Evolutionary conservation across 2,329 filamentous ascomycete genomes (phyloP), one percentile per base, ranked within the genome.

Genomic region (Fusarium acutatum): DNA sequence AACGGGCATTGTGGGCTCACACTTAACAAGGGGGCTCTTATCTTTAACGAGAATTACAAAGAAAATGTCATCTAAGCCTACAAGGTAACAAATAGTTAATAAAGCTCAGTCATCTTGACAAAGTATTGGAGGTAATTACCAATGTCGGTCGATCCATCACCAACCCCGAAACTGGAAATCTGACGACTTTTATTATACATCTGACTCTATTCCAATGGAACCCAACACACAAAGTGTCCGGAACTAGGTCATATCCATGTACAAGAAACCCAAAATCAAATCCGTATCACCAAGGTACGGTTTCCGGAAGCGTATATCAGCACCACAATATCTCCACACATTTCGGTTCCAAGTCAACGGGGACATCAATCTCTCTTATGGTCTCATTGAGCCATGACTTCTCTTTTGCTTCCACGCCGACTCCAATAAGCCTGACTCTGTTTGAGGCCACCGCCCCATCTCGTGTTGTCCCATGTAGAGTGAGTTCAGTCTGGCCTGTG

Each of bases 371-470:
- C 34, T 76, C 74, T 64, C 64, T 72, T 35, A 81, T 71, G n/a
- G 79, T 75, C 34, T 80, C 71, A 35, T 72, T 66, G 69, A 76
- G 75, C 80, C 80, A 81, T 40, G 78, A 79, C 35, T 54, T 61
- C 17, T 73, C 68, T 43, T 60, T 63, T 20, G 69, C 73, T 46
- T 77, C 72, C 49, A 74, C 73, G 47, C 72, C 75, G 22, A 74
- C 61, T 28, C 80, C 80, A 35, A 78, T 69, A 49, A 81, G 35
- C 32, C 73, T 76, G 28, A 69, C 64, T 67, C 62, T 79, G 28
- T 71, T 57, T 20, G 71, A 70, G n/a, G 69, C 56, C 37, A 58
- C 62, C 35, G 59, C 67, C 14, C 72, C 68, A 28, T 60, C 41
- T 30, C 56, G 43, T 49, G 64, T 60, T 40, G 56, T 74, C 32